Base-by-base conservation (phyloP, 2,329 filamentous ascomycete genomes). In the Aspergillus aculeatinus region DNA sequence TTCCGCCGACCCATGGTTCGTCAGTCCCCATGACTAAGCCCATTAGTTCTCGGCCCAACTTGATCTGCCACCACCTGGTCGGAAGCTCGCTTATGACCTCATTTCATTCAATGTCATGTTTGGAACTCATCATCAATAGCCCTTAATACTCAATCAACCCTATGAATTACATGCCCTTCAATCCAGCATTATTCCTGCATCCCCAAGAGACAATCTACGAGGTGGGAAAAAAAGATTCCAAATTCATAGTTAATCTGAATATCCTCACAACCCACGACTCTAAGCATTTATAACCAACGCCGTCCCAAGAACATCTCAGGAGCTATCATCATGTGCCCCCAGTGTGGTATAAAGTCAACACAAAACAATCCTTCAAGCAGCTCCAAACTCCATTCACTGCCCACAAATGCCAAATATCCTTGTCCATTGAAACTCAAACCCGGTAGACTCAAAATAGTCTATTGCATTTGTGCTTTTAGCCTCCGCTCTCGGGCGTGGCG, bases 401-500 rank as follows among this genome's bases (percentile, higher is more conserved):
- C 39, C 16, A 9, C 7, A 29, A 9, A 10, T 29, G 23, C 27
- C 27, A 9, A 29, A 9, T 29, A 29, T 9, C 7, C 7, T 29
- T 29, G 27, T 9, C 27, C 27, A 29, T 29, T 9, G 27, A 29
- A 7, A 29, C 0, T 42, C 14, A n/a, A n/a, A 14, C 39, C 39
- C 16, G 12, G 39, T 21, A 16, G 14, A 23, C 27, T 48, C 14
- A 12, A 29, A 16, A 14, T 27, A 47, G 29, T 29, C 42, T 19
- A 48, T 19, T 19, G 27, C 27, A 33, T 55, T 48, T n/a, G 39
- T 44, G 53, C 53, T 25, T 55, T 55, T 16, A 60, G 48, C 42
- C 50, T 54, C 21, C 33, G 27, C 27, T 59, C 54, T 25, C 71
- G 67, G 42, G 67, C 64, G 29, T 63, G 60, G 21, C 71, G 69